A percentile compares a stretch with the other conserved stretches of the same genome.
phyloP scores from a whole-genome alignment of 192 early-diverging fungal genomes.

The Coemansia reversa region DNA sequence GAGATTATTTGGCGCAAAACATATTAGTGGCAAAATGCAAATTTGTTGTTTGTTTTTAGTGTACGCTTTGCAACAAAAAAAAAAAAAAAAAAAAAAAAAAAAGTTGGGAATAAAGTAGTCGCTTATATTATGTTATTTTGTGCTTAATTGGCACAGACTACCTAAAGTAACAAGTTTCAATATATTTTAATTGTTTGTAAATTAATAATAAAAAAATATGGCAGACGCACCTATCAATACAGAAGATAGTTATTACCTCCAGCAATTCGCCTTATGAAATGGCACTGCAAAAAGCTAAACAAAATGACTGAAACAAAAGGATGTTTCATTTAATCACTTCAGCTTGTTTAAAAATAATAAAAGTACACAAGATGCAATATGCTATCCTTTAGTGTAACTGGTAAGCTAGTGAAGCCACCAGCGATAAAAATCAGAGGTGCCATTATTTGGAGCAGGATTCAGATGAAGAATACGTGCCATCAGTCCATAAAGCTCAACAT shows the following conservation, averaged over 20 bases:
- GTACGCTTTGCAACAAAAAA: neutral
- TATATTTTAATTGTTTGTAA: no score
- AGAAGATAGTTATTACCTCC: neutral
- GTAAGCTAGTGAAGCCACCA: slow-evolving; percentile 35
- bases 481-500: slow-evolving; percentile 73
- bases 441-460: slow-evolving; percentile 70
- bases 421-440: slow-evolving; percentile 49
- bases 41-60: neutral
- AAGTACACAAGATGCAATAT: neutral
- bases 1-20: neutral
- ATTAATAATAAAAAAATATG: neutral
- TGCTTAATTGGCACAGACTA: neutral
- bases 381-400: neutral
- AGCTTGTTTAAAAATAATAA: neutral
- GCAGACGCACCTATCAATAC: neutral
- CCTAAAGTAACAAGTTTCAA: no score
- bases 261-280: slow-evolving; percentile 5
- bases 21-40: neutral
- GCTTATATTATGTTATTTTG: neutral
- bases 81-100: no score
- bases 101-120: neutral
- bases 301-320: slow-evolving; percentile 31
- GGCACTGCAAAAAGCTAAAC: slow-evolving; percentile 27
- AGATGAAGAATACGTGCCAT: slow-evolving; percentile 59
- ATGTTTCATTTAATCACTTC: neutral